Evolutionary conservation across 768 basidiomycete species (phyloP), one percentile per base, ranked within the genome.

Genomic region (Naganishia antarctica): DNA sequence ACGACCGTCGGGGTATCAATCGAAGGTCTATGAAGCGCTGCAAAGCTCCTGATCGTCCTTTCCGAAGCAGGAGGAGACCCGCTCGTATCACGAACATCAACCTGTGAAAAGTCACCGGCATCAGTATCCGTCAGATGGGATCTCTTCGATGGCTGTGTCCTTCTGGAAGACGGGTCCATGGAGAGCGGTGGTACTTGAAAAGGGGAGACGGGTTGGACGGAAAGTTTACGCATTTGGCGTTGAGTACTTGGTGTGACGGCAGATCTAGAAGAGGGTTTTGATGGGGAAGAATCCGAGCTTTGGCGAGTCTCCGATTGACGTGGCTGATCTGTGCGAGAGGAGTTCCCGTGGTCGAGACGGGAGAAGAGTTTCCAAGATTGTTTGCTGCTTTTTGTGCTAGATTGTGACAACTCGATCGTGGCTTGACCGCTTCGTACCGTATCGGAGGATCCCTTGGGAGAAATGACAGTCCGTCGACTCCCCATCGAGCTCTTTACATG

Each of bases 41-140:
- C 37, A 26, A 57, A 57, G 37, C 53, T 57, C 23, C 40, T 57
- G 53, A 57, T 57, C 11, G 53, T 57, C 23, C 26, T 57, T n/a
- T 37, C 53, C 8, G 53, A 57, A n/a, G 34, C 53, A 40, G 51
- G 51, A 53, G 34, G 34, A 18, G 53, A 57, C n/a, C n/a, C n/a
- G n/a, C n/a, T n/a, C n/a, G n/a, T n/a, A n/a, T n/a, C n/a, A n/a
- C n/a, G n/a, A n/a, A n/a, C n/a, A n/a, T n/a, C n/a, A n/a, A n/a
- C n/a, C n/a, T n/a, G n/a, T n/a, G n/a, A n/a, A n/a, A n/a, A n/a
- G n/a, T n/a, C n/a, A n/a, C n/a, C n/a, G n/a, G n/a, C n/a, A n/a
- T n/a, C 37, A 40, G 37, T 40, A 40, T 40, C 37, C 37, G 7
- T 40, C 37, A 7, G 7, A 16, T 16, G 37, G 16, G 34, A 15